phyloP scores from a whole-genome alignment of 768 basidiomycete genomes.

The Tylopilus plumbeoviolaceoides region DNA sequence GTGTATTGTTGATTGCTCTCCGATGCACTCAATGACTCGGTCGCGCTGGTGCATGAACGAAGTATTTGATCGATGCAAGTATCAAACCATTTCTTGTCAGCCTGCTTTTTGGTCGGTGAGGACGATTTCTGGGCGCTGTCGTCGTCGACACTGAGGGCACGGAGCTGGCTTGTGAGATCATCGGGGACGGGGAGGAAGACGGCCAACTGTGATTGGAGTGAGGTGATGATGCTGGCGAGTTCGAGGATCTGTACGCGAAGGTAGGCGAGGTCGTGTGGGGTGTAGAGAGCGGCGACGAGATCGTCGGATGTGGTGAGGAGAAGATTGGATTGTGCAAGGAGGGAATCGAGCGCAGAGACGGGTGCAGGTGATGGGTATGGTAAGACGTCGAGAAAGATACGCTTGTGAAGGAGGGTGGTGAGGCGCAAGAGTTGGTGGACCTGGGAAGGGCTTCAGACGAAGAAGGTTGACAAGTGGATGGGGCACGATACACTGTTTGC shows the following conservation, averaged over 20 bases:
- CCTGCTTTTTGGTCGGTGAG: slow-evolving; percentile 27
- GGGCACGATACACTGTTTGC: slow-evolving; percentile 49
- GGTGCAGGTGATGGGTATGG: slow-evolving; percentile 27
- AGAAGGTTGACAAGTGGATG: background rate
- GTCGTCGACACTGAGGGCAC: slow-evolving; percentile 18
- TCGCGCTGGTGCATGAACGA: slow-evolving; percentile 35
- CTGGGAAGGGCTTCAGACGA: slow-evolving; percentile 32
- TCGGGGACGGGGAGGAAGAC: slow-evolving; percentile 22
- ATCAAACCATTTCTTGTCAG: slow-evolving; percentile 56
- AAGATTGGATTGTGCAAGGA: slow-evolving; percentile 46
- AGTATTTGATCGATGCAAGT: slow-evolving; percentile 61
- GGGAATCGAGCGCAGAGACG: slow-evolving; percentile 41
- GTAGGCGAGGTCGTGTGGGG: slow-evolving; percentile 50
- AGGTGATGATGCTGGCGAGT: slow-evolving; percentile 35
- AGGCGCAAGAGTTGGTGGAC: slow-evolving; percentile 58
- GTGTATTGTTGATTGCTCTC: background rate
- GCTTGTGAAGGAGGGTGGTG: slow-evolving; percentile 58
- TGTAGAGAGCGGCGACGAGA: slow-evolving; percentile 59
- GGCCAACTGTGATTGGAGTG: slow-evolving; percentile 32
- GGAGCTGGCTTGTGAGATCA: slow-evolving; percentile 24
- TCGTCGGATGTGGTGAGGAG: slow-evolving; percentile 61
- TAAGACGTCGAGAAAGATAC: slow-evolving; percentile 50
- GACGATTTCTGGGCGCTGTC: background rate
- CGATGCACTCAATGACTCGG: slow-evolving; percentile 18
- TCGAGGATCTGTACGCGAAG: slow-evolving; percentile 38